Percentiles rank a stretch among this genome's conserved stretches.
These are phyloP conservation scores for Botrytis byssoidea DNA, from an alignment of 2,329 filamentous ascomycete species.

Conservation along the genomic window DNA sequence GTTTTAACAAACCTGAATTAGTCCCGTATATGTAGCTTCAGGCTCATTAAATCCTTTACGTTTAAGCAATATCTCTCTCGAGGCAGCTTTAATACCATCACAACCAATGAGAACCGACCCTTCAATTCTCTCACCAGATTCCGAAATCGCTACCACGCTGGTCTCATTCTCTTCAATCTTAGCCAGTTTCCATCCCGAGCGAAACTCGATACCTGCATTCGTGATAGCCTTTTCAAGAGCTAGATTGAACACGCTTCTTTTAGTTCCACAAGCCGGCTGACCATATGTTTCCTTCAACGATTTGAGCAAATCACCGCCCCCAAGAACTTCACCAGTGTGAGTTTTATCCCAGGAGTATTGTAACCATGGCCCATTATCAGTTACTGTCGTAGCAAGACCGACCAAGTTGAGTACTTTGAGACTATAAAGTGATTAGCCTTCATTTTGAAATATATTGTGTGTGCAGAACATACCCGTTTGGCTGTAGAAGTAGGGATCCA, in stretches of 20 bases:
- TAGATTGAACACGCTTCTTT: conserved; percentile 16
- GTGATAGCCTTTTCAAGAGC: conserved; percentile 9
- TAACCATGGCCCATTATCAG: neutral
- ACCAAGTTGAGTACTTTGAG: conserved; percentile 16
- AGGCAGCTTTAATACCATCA: conserved; percentile 23
- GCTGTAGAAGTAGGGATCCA: conserved; percentile 16
- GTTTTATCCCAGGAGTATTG: neutral
- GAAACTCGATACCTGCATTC: conserved; percentile 15
- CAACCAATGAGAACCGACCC: conserved; percentile 25
- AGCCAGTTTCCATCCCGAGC: conserved; percentile 19
- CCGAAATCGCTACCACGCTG: conserved; percentile 13
- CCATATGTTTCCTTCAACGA: conserved; percentile 19
- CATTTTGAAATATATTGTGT: neutral
- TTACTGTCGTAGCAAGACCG: conserved; percentile 9
- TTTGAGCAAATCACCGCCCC: neutral
- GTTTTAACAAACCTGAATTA: conserved; percentile 11
- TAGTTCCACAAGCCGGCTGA: conserved; percentile 20
- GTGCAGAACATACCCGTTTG: conserved; percentile 19
- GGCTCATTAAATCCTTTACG: conserved; percentile 8
- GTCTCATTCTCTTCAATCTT: conserved; percentile 15
- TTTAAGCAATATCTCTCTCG: conserved; percentile 17
- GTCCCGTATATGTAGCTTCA: conserved; percentile 20
- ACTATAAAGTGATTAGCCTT: conserved; percentile 4
- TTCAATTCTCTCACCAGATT: conserved; percentile 15
- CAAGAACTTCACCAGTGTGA: conserved; percentile 12